These are phyloP conservation scores for Linum trigynum DNA, from an alignment of 345 rosid genomes.

Conservation along the genomic window DNA sequence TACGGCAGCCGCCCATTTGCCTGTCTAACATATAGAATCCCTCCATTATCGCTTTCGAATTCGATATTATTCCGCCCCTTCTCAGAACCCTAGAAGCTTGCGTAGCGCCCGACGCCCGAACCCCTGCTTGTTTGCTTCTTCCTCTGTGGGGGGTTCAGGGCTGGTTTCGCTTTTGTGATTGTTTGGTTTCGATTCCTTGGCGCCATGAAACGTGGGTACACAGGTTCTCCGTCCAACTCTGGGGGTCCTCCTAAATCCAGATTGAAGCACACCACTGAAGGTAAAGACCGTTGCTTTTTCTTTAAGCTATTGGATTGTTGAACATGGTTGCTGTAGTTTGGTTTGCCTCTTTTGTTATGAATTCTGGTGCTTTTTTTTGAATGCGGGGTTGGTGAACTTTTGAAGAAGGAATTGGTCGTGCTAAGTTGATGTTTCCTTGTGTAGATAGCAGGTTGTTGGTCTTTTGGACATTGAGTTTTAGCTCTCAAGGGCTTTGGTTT, in stretches of 20 bases:
- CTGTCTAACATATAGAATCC: no score
- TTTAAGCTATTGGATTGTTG: not conserved
- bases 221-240: not conserved
- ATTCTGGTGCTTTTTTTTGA: not conserved
- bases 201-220: slow-evolving; percentile 4
- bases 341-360: not conserved
- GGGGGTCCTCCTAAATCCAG: not conserved
- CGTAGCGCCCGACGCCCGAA: no score
- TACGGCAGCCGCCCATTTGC: no score
- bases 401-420: no score
- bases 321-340: not conserved
- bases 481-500: no score
- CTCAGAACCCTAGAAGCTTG: no score
- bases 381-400: no score
- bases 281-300: not conserved
- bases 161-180: not conserved
- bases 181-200: not conserved
- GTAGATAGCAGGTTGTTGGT: no score
- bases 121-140: not conserved
- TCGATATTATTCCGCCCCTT: no score
- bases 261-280: not conserved
- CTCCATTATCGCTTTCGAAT: no score
- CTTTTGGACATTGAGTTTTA: no score
- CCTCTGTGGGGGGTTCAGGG: not conserved
- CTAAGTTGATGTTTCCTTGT: no score